Percentiles rank a stretch among this genome's conserved stretches.
These are phyloP conservation scores for Kodamaea ohmeri DNA, from an alignment of 1,139 yeast genomes.

Conservation along the genomic window DNA sequence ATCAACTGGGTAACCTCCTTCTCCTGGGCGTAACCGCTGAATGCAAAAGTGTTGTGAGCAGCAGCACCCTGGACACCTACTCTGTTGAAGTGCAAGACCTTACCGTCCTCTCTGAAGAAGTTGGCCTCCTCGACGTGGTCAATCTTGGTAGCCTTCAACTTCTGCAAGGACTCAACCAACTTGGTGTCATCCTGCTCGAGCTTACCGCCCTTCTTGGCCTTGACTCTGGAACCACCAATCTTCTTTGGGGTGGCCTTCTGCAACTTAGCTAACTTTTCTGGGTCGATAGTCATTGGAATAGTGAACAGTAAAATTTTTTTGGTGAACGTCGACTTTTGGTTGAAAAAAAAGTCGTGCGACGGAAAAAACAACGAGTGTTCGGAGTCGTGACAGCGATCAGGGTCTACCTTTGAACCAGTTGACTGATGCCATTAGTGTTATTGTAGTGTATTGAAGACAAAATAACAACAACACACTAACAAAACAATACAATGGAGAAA, in stretches of 20 bases:
- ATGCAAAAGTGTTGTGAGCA: slow-evolving; percentile 87
- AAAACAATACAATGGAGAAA: too few species aligned
- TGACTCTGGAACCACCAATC: slow-evolving; percentile 89
- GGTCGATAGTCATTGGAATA: slow-evolving; percentile 71
- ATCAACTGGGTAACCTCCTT: slow-evolving; percentile 90
- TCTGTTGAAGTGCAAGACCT: slow-evolving; percentile 92
- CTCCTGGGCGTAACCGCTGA: slow-evolving; percentile 94
- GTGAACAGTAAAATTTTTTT: slow-evolving; percentile 8
- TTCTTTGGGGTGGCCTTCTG: slow-evolving; percentile 73
- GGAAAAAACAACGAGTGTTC: background rate
- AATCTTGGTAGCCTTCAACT: slow-evolving; percentile 84
- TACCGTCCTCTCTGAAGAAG: slow-evolving; percentile 96
- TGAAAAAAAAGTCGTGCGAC: slow-evolving; percentile 2
- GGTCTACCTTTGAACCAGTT: background rate
- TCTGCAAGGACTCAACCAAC: slow-evolving; percentile 84
- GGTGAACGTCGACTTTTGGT: slow-evolving; percentile 8
- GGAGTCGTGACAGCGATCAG: background rate
- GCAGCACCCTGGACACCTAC: slow-evolving; percentile 94
- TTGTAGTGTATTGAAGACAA: background rate
- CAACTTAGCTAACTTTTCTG: slow-evolving; percentile 82
- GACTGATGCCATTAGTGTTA: background rate
- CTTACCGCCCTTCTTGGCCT: slow-evolving; percentile 64
- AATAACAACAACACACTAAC: too few species aligned
- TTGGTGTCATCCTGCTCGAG: slow-evolving; percentile 84
- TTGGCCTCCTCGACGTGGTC: slow-evolving; percentile 95